phyloP scores from a whole-genome alignment of 495 filamentous ascomycete genomes.

The Hyphodiscus hymeniophilus region DNA sequence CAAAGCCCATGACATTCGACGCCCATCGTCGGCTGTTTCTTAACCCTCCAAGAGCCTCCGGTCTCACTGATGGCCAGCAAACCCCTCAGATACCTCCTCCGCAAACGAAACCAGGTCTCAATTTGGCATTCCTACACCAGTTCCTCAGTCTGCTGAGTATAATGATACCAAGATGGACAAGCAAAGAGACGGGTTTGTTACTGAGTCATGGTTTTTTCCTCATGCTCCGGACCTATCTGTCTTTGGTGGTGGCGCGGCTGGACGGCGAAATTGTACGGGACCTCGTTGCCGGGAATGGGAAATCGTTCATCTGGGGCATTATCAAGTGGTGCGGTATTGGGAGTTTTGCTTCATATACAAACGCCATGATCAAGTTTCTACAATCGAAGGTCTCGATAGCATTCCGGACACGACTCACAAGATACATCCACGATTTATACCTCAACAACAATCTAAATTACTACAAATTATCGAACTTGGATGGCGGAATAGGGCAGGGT shows the following conservation, averaged over 20 bases:
- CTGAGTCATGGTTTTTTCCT: conserved; percentile 83
- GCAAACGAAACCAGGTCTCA: conserved; percentile 87
- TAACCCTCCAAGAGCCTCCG: conserved; percentile 73
- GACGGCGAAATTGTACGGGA: conserved; percentile 97
- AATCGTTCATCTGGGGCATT: conserved; percentile 79
- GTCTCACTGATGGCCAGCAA: conserved; percentile 54
- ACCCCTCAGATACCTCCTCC: conserved; percentile 66
- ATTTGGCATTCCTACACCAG: conserved; percentile 97
- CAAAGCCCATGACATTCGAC: conserved; percentile 90
- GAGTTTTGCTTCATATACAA: conserved; percentile 78
- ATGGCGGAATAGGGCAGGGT: conserved; percentile 85
- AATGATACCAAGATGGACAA: conserved; percentile 91
- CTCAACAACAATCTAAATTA: conserved; percentile 90
- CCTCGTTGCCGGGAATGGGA: conserved; percentile 88
- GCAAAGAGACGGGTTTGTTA: conserved; percentile 88
- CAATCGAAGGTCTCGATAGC: conserved; percentile 97
- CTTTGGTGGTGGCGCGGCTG: conserved; percentile 81
- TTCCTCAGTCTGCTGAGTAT: conserved; percentile 92
- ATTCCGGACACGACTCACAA: conserved; percentile 89
- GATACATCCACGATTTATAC: conserved; percentile 97
- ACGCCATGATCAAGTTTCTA: conserved; percentile 96
- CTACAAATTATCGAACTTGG: conserved; percentile 90
- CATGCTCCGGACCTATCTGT: conserved; percentile 87
- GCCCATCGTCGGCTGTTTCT: conserved; percentile 91
- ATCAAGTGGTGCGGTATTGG: conserved; percentile 61